These are phyloP conservation scores for Nemania sp. DNA, from an alignment of 2,329 filamentous ascomycete genomes.

Conservation along the genomic window DNA sequence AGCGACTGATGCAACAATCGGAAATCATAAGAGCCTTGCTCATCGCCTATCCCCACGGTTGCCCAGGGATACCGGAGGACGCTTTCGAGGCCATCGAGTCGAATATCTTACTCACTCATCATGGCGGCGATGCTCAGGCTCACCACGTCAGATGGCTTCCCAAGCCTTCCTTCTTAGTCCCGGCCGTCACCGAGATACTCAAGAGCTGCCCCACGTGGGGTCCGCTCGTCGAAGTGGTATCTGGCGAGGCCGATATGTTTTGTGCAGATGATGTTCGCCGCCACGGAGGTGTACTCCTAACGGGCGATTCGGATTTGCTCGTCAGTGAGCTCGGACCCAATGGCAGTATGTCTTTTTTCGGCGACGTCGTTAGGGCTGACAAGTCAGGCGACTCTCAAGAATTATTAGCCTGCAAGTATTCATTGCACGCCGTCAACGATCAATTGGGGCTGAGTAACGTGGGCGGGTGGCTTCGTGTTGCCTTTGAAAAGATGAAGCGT, in stretches of 20 bases:
- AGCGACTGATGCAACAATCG: slow-evolving; percentile 63
- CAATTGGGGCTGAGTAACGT: slow-evolving; percentile 33
- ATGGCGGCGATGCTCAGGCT: not conserved
- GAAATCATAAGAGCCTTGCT: slow-evolving; percentile 58
- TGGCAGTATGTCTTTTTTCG: slow-evolving; percentile 70
- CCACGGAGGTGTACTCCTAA: slow-evolving; percentile 65
- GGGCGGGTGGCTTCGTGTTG: slow-evolving; percentile 39
- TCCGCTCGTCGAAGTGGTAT: slow-evolving; percentile 61
- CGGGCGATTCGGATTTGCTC: slow-evolving; percentile 86
- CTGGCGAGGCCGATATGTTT: slow-evolving; percentile 83
- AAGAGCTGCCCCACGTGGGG: slow-evolving; percentile 48
- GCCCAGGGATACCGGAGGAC: slow-evolving; percentile 25
- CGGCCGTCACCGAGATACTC: slow-evolving; percentile 75
- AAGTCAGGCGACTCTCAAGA: slow-evolving; percentile 20
- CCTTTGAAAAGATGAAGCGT: slow-evolving; percentile 37
- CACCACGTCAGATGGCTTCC: slow-evolving; percentile 38
- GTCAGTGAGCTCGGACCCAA: slow-evolving; percentile 68
- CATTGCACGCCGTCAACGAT: slow-evolving; percentile 36
- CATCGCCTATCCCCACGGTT: slow-evolving; percentile 40
- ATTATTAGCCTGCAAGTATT: slow-evolving; percentile 44
- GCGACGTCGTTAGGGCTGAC: slow-evolving; percentile 55
- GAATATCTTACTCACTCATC: slow-evolving; percentile 20
- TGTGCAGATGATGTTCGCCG: slow-evolving; percentile 70
- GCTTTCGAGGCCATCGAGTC: slow-evolving; percentile 24
- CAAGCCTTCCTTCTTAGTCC: slow-evolving; percentile 71